phyloP scores from a whole-genome alignment of 352 stramenopile genomes.

The Pythium monospermum region DNA sequence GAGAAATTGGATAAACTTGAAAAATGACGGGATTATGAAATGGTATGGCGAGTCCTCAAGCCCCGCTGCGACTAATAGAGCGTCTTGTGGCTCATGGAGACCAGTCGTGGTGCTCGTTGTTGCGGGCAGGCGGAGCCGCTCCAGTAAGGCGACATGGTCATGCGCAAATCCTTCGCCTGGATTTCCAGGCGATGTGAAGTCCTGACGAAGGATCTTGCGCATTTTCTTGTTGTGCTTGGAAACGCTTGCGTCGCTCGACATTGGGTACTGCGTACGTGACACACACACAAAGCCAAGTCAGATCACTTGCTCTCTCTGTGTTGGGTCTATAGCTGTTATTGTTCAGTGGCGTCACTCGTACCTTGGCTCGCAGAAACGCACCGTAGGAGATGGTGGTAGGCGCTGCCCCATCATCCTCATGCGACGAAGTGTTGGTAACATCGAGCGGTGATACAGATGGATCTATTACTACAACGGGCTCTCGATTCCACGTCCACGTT shows the following conservation, averaged over 20 bases:
- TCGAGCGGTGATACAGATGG: neutral
- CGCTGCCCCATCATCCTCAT: neutral
- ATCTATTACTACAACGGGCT: conserved; percentile 15
- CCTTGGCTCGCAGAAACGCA: conserved; percentile 52
- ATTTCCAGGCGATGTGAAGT: conserved; percentile 53
- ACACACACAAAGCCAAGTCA: neutral
- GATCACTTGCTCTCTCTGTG: neutral
- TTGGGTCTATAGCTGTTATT: too few species aligned
- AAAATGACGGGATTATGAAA: conserved; percentile 71
- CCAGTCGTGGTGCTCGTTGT: neutral
- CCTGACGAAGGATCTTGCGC: conserved; percentile 52
- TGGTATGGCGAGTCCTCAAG: conserved; percentile 40
- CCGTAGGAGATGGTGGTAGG: conserved; percentile 44
- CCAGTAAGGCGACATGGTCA: conserved; percentile 42
- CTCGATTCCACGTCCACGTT: conserved; percentile 46
- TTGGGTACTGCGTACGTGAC: conserved; percentile 40
- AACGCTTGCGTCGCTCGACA: conserved; percentile 34
- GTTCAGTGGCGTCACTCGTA: conserved; percentile 13
- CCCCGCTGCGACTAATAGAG: conserved; percentile 23
- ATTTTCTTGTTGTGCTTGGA: conserved; percentile 57
- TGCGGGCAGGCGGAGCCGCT: conserved; percentile 39
- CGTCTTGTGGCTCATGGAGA: conserved; percentile 12
- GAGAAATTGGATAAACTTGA: conserved; percentile 45
- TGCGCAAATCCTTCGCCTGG: conserved; percentile 38
- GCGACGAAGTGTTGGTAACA: too few species aligned